Conservation (phyloP, 2,329 filamentous ascomycete genomes). For the Colletotrichum scovillei region DNA sequence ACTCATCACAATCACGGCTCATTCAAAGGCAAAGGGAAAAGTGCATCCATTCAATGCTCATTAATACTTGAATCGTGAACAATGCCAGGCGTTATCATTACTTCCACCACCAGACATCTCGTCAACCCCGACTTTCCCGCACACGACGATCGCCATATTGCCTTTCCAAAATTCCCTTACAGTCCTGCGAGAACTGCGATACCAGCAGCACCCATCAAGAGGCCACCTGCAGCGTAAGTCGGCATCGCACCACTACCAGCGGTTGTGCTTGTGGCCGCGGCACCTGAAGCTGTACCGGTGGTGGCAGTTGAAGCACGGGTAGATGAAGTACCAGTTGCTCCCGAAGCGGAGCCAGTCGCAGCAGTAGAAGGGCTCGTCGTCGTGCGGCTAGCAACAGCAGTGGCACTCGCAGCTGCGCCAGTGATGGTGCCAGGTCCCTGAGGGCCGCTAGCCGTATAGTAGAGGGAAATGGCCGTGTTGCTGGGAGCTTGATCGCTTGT, state of each 20-base stretch:
- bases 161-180: conserved; percentile 24
- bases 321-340: not conserved
- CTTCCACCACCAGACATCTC: not conserved
- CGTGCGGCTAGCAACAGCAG: conserved; percentile 38
- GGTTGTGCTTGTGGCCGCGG: conserved; percentile 17
- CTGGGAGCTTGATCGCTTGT: conserved; percentile 47
- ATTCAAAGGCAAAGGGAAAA: not conserved
- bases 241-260: conserved; percentile 41
- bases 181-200: conserved; percentile 43
- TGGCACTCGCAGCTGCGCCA: conserved; percentile 50
- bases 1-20: not conserved
- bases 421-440: conserved; percentile 56
- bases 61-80: conserved; percentile 7
- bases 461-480: conserved; percentile 53
- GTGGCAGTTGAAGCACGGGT: not conserved
- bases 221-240: conserved; percentile 41
- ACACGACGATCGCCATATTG: not conserved
- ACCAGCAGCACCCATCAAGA: conserved; percentile 42
- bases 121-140: too few species aligned
- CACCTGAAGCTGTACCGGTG: conserved; percentile 25
- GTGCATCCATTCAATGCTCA: not conserved
- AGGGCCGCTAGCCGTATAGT: conserved; percentile 51
- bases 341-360: not conserved
- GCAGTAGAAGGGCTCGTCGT: not conserved
- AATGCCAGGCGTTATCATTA: not conserved